These are phyloP conservation scores for Cicer yamashitae DNA, from an alignment of 306 rosid genomes.

Conservation along the genomic window DNA sequence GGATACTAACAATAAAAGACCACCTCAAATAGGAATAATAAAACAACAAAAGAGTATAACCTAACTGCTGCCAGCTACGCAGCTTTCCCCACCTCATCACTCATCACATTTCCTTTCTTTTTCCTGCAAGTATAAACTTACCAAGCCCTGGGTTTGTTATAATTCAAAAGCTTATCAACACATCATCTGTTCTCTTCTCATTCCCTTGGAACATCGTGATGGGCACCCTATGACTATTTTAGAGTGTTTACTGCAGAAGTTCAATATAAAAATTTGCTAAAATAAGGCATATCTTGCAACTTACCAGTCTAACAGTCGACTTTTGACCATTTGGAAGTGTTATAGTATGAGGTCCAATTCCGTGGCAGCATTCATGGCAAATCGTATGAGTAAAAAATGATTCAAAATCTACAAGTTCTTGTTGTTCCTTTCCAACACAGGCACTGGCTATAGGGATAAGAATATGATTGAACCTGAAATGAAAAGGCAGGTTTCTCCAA, in stretches of 20 bases:
- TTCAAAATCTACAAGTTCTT: constrained; percentile 81
- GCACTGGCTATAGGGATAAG: constrained; percentile 83
- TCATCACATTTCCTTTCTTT: neutral
- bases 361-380: constrained; percentile 99
- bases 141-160: neutral
- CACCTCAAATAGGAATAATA: too few relatives aligned
- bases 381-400: constrained; percentile 94
- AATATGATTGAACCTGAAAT: constrained; percentile 80
- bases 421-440: constrained; percentile 76
- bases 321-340: constrained; percentile 83
- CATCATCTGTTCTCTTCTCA: neutral
- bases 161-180: neutral
- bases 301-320: constrained; percentile 94
- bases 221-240: neutral
- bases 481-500: constrained; percentile 41
- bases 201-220: neutral
- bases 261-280: constrained; percentile 15
- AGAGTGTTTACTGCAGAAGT: constrained; percentile 3
- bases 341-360: constrained; percentile 95
- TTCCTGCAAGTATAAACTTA: neutral
- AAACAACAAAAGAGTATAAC: too few relatives aligned
- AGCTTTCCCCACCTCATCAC: neutral
- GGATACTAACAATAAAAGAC: too few relatives aligned
- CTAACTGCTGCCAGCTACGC: neutral
- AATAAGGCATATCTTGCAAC: constrained; percentile 48